Evolutionary conservation across 2,329 filamentous ascomycete genomes (phyloP).

Genomic region (Xylaria hypoxylon): DNA sequence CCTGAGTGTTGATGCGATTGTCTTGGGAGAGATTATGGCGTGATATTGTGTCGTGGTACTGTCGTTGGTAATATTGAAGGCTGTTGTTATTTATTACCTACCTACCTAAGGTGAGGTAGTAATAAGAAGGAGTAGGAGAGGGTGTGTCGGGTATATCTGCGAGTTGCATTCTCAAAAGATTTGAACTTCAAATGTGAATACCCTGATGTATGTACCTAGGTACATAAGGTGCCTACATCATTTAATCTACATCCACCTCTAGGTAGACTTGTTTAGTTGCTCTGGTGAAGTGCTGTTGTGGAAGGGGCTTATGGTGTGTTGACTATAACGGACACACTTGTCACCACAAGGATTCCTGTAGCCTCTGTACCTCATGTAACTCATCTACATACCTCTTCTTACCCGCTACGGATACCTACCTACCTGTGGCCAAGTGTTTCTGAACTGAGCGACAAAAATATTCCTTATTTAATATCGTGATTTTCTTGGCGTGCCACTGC

Average conservation of each 20-base stretch:
- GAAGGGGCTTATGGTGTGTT: not conserved
- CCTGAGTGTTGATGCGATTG: not conserved
- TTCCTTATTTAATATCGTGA: too few species aligned
- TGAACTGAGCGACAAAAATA: too few species aligned
- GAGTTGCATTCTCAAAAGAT: not conserved
- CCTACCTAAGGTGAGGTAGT: not conserved
- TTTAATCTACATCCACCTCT: too few species aligned
- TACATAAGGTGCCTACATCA: too few species aligned
- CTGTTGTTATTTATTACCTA: not conserved
- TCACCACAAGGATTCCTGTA: not conserved
- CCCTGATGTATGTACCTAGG: too few species aligned
- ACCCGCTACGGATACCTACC: too few species aligned
- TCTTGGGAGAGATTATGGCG: not conserved
- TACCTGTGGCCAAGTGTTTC: too few species aligned
- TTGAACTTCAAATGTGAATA: too few species aligned
- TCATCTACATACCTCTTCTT: too few species aligned
- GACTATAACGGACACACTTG: not conserved
- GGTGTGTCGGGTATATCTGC: not conserved
- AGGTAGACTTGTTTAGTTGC: not conserved
- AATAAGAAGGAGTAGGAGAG: not conserved
- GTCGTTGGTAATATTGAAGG: not conserved
- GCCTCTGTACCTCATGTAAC: too few species aligned
- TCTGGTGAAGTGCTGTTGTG: not conserved
- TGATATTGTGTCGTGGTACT: not conserved
- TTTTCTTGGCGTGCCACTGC: too few species aligned